These are phyloP conservation scores for Tardiomyces depauwii DNA, from an alignment of 1,139 yeast species.

Conservation along the genomic window DNA sequence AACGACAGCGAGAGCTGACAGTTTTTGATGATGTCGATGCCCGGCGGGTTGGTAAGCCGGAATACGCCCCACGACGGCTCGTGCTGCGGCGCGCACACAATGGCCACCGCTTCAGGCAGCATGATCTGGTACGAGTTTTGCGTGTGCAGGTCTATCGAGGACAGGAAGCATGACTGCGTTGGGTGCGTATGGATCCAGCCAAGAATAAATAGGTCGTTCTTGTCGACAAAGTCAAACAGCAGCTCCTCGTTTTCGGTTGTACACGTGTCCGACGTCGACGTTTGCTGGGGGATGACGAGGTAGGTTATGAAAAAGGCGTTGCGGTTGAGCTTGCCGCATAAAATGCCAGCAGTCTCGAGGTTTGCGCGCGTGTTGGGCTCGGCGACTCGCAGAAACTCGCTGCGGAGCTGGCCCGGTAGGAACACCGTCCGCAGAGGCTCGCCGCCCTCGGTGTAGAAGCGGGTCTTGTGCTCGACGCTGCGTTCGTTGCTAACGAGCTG, in stretches of 20 bases:
- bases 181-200: conserved; percentile 70
- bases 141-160: conserved; percentile 52
- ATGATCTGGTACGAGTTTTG: conserved; percentile 53
- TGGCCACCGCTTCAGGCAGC: conserved; percentile 57
- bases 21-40: conserved; percentile 38
- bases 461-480: conserved; percentile 28
- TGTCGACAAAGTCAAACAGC: conserved; percentile 41
- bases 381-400: conserved; percentile 35
- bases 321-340: conserved; percentile 43
- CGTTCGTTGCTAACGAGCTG: neutral
- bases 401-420: conserved; percentile 34
- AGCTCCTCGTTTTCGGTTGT: conserved; percentile 44
- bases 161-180: conserved; percentile 50
- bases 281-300: conserved; percentile 48
- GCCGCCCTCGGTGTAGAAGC: conserved; percentile 39
- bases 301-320: conserved; percentile 51
- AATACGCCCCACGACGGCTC: conserved; percentile 42
- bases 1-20: conserved; percentile 35
- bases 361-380: conserved; percentile 34
- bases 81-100: conserved; percentile 45
- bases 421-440: conserved; percentile 39
- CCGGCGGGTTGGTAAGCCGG: conserved; percentile 48
- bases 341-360: conserved; percentile 54
- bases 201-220: conserved; percentile 40
- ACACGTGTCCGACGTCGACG: conserved; percentile 48